phyloP scores from a whole-genome alignment of 495 filamentous ascomycete genomes.

The Eremomyces bilateralis region DNA sequence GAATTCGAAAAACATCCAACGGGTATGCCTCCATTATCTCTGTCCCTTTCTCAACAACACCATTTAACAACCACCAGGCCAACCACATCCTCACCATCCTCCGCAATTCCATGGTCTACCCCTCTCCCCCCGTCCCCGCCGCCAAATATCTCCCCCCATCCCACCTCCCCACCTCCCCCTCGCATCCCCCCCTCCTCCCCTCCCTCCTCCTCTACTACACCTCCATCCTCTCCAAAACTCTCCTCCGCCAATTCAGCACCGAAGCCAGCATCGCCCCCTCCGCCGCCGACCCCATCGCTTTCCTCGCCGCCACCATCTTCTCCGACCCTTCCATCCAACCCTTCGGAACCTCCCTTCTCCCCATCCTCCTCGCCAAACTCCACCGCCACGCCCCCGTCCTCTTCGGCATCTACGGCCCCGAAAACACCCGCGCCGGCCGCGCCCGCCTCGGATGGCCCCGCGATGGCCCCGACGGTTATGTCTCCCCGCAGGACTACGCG shows the following conservation, averaged over 20 bases:
- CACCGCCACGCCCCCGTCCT: constrained; percentile 62
- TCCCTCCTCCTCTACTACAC: constrained; percentile 61
- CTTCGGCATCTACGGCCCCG: constrained; percentile 60
- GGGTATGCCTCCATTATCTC: constrained; percentile 31
- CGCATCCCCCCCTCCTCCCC: constrained; percentile 23
- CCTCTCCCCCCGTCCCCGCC: constrained; percentile 41
- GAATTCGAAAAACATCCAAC: constrained; percentile 16
- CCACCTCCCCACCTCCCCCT: constrained; percentile 27
- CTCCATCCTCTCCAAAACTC: constrained; percentile 59
- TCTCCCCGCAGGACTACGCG: constrained; percentile 43
- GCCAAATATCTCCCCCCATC: constrained; percentile 32
- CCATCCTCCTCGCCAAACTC: constrained; percentile 77
- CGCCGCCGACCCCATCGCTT: constrained; percentile 64
- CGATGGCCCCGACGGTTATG: constrained; percentile 28
- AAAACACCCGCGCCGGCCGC: constrained; percentile 48
- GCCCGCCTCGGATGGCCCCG: constrained; percentile 53
- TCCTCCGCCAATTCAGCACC: constrained; percentile 51
- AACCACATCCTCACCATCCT: constrained; percentile 25
- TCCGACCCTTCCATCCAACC: constrained; percentile 41
- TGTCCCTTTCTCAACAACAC: constrained; percentile 16
- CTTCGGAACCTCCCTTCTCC: constrained; percentile 51
- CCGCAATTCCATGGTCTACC: constrained; percentile 22
- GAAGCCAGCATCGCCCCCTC: constrained; percentile 49
- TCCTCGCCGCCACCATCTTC: constrained; percentile 53
- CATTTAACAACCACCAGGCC: constrained; percentile 14